phyloP scores from a whole-genome alignment of 2,329 filamentous ascomycete species.

The Thielaviopsis punctulata region DNA sequence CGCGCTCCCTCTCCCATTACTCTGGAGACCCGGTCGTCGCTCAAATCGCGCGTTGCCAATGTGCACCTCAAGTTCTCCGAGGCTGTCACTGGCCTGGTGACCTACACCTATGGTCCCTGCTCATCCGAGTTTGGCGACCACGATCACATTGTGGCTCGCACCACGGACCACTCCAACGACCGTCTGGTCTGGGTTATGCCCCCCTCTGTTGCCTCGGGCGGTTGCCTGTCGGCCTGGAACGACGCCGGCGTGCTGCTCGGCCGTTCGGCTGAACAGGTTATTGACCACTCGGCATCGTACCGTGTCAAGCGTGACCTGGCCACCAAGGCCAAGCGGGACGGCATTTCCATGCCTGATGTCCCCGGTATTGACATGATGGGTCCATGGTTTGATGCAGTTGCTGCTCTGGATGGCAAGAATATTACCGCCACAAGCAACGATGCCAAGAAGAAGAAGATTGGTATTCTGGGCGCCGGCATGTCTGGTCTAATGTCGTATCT shows the following conservation, averaged over 20 bases:
- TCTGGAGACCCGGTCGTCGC: constrained; percentile 10
- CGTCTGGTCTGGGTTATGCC: constrained; percentile 16
- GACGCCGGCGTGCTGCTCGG: constrained; percentile 15
- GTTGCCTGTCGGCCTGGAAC: constrained; percentile 26
- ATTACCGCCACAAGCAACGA: constrained; percentile 26
- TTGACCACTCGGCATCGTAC: constrained; percentile 12
- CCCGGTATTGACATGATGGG: constrained; percentile 20
- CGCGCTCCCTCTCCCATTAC: constrained; percentile 6
- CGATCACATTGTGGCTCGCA: constrained; percentile 12
- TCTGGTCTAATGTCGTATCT: constrained; percentile 43
- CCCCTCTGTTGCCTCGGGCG: constrained; percentile 17
- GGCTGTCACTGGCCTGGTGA: constrained; percentile 12
- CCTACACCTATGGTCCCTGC: constrained; percentile 15
- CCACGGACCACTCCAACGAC: constrained; percentile 14
- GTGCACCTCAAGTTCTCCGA: constrained; percentile 14
- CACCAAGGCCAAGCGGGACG: constrained; percentile 15
- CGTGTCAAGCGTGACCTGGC: constrained; percentile 1
- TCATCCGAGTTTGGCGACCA: constrained; percentile 12
- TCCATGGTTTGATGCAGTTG: constrained; percentile 49
- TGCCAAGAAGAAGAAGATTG: constrained; percentile 41
- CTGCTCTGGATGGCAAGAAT: constrained; percentile 33
- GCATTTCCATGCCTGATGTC: constrained; percentile 31
- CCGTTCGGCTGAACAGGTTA: constrained; percentile 17
- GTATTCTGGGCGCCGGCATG: constrained; percentile 50
- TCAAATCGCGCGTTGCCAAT: constrained; percentile 12